These are phyloP conservation scores for Nepenthes alata DNA, from an alignment of 179 eudicot genomes.

Conservation along the genomic window DNA sequence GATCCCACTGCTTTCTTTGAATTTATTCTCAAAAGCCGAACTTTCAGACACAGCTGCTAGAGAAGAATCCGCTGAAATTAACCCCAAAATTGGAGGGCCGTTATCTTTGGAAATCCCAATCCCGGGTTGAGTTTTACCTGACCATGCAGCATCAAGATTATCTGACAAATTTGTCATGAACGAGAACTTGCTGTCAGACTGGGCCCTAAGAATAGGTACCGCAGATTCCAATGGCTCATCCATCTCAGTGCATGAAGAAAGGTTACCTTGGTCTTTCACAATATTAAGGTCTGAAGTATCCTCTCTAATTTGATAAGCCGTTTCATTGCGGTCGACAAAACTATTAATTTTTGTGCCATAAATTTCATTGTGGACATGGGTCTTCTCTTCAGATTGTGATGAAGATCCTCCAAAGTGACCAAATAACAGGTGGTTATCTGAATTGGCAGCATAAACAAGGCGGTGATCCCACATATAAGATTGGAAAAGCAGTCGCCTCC, in stretches of 20 bases:
- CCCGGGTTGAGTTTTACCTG: slow-evolving; percentile 59
- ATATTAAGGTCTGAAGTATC: slow-evolving; percentile 12
- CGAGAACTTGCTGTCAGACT: slow-evolving; percentile 50
- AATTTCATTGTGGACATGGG: slow-evolving; percentile 14
- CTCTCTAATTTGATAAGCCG: slow-evolving; percentile 17
- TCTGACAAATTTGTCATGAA: slow-evolving; percentile 45
- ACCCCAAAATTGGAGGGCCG: slow-evolving; percentile 24
- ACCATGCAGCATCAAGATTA: slow-evolving; percentile 91
- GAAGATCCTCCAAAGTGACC: slow-evolving; percentile 8
- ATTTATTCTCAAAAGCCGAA: slow-evolving; percentile 33
- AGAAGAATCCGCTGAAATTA: slow-evolving; percentile 34
- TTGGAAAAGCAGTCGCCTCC: slow-evolving; percentile 73
- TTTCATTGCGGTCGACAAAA: slow-evolving; percentile 14
- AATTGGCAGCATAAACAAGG: slow-evolving; percentile 55
- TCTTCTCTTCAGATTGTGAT: slow-evolving; percentile 20
- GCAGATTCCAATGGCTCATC: slow-evolving; percentile 24
- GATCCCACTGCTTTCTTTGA: slow-evolving; percentile 26
- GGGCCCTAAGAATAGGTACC: slow-evolving; percentile 31
- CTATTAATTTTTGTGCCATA: slow-evolving; percentile 13
- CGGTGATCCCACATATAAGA: slow-evolving; percentile 91
- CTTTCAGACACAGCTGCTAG: slow-evolving; percentile 39
- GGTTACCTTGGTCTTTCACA: slow-evolving; percentile 15
- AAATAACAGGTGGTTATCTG: slow-evolving; percentile 19
- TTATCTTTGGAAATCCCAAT: slow-evolving; percentile 28
- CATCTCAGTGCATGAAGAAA: slow-evolving; percentile 14